Conservation (phyloP, 768 basidiomycete species). For the Lactarius tabidus region DNA sequence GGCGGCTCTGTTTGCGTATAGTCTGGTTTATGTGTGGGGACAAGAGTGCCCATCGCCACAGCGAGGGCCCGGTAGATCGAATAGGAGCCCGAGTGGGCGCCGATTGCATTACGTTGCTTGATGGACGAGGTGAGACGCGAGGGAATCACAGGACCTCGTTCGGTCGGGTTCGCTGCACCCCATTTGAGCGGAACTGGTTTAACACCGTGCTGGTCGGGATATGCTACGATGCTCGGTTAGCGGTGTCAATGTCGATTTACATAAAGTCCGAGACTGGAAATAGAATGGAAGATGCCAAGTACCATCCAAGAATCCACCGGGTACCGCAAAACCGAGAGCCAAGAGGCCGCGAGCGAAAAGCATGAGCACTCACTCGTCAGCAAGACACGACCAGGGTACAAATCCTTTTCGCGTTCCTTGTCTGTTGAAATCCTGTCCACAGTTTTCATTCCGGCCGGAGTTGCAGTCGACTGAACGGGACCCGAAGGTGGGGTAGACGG, state of each 20-base stretch:
- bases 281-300: background rate
- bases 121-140: constrained; percentile 80
- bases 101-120: constrained; percentile 90
- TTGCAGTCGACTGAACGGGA: constrained; percentile 18
- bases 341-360: constrained; percentile 9
- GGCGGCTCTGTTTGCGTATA: constrained; percentile 84
- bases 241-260: background rate
- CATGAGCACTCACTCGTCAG: constrained; percentile 64
- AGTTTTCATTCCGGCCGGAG: constrained; percentile 22
- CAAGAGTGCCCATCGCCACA: constrained; percentile 83
- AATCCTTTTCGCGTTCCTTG: constrained; percentile 63
- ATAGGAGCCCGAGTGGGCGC: constrained; percentile 91
- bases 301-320: background rate
- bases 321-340: background rate
- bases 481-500: constrained; percentile 32
- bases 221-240: constrained; percentile 41
- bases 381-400: constrained; percentile 81
- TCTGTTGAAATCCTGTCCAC: constrained; percentile 34
- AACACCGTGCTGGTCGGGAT: constrained; percentile 92
- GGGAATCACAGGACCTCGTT: constrained; percentile 85
- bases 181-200: constrained; percentile 73
- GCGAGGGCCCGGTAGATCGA: constrained; percentile 92
- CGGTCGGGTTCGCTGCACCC: constrained; percentile 62
- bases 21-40: constrained; percentile 77
- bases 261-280: constrained; percentile 4